Base-by-base conservation (phyloP, 2,329 filamentous ascomycete species). In the Alternaria conjuncta region DNA sequence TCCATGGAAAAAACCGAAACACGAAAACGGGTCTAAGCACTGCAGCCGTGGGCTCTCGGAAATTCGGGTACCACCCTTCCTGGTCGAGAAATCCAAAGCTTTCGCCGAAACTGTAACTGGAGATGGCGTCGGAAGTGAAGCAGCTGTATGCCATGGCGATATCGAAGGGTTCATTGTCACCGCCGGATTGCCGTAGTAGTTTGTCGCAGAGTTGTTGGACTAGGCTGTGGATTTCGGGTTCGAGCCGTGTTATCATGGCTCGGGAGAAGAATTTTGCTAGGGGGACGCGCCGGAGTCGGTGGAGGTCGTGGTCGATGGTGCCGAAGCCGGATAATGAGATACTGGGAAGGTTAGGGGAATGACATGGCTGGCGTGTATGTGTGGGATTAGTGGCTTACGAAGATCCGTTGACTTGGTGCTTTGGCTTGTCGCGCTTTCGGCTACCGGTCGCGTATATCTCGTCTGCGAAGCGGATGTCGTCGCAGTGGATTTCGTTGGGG, bases 261-360 rank as follows among this genome's bases (percentile, higher is more conserved):
- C 67, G 68, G 0, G 77, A 79, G 65, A 81, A 81, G 71, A 80
- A 81, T 7, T 75, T 76, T 47, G 74, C 75, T 3, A 81, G 44
- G 1, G 79, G 74, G 3, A 65, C 60, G 36, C 78, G 71, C 13
- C 79, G 71, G 10, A 72, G 6, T 6, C 74, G 73, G 63, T 81
- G 79, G 5, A 79, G 61, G 6, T 76, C 74, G 60, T 80, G 68
- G 20, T 71, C 67, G 12, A 67, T 64, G 10, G 71, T 71, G 20
- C 67, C 69, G 32, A 75, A 73, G 4, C 72, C 70, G 60, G 71
- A 57, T 57, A 69, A 41, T 18, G 69, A 69, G 15, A 74, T 60
- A 26, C 71, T 74, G 32, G 2, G 28, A 2, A n/a, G n/a, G 13
- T 51, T 25, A 55, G 36, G 15, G 28, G 20, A 4, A 23, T 8